phyloP scores from a whole-genome alignment of 805 yeast species.

The Kregervanrija fluxuum region DNA sequence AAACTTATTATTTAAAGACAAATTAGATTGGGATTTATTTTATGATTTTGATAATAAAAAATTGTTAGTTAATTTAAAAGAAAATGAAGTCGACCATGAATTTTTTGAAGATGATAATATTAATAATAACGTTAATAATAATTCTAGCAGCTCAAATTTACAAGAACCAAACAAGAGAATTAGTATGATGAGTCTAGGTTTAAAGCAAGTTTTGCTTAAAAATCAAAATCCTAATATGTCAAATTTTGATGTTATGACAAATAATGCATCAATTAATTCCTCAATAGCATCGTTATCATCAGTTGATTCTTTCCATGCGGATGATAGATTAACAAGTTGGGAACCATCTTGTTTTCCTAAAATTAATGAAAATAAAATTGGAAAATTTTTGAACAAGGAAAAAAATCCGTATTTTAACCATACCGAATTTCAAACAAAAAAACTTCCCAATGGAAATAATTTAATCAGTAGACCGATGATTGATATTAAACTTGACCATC shows the following conservation, averaged over 20 bases:
- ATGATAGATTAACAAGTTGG: conserved; percentile 8
- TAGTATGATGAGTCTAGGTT: background rate
- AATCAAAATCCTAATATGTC: background rate
- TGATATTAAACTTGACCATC: conserved; percentile 16
- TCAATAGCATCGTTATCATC: conserved; percentile 12
- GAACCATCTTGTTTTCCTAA: conserved; percentile 13
- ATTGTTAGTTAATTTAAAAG: conserved; percentile 19
- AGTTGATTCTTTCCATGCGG: conserved; percentile 7
- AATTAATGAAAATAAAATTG: conserved; percentile 5
- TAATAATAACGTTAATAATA: background rate
- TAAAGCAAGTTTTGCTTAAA: background rate
- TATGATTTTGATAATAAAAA: conserved; percentile 52
- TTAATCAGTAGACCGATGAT: conserved; percentile 11
- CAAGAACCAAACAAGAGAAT: background rate
- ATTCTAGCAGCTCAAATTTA: background rate
- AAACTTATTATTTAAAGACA: conserved; percentile 54
- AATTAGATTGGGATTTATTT: conserved; percentile 49
- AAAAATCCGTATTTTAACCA: conserved; percentile 18
- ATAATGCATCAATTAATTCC: conserved; percentile 29
- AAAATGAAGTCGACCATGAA: conserved; percentile 3
- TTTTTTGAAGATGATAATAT: conserved; percentile 3
- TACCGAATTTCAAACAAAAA: conserved; percentile 15
- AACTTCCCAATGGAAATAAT: background rate
- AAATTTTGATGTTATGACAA: background rate
- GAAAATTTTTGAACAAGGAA: conserved; percentile 7